Evolutionary conservation across 179 eudicot genomes (phyloP).

Genomic region (Patellifolia procumbens): DNA sequence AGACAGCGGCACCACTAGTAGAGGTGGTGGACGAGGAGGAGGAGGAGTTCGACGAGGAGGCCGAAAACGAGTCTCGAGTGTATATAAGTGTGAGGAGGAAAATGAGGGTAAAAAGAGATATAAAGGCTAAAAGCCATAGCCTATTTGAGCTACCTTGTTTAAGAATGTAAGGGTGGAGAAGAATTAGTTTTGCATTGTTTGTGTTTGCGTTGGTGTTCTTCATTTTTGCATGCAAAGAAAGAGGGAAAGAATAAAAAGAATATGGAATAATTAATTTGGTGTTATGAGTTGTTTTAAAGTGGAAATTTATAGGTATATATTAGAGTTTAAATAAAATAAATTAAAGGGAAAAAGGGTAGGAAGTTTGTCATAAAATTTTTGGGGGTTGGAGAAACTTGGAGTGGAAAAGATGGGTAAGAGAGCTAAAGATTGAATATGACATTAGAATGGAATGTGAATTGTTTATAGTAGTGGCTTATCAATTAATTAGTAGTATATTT

Average conservation of each 20-base stretch:
- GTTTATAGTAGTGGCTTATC: conserved; percentile 15
- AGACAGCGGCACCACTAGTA: not conserved
- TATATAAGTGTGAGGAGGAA: conserved; percentile 71
- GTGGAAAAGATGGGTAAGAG: conserved; percentile 34
- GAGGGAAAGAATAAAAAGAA: not conserved
- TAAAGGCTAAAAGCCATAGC: conserved; percentile 64
- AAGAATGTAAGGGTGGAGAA: conserved; percentile 80
- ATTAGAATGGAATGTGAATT: conserved; percentile 25
- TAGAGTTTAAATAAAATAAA: not conserved
- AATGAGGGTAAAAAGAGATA: conserved; percentile 70
- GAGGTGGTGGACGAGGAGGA: conserved; percentile 22
- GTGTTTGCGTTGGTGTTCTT: conserved; percentile 49
- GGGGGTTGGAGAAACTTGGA: conserved; percentile 37
- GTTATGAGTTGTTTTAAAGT: not conserved
- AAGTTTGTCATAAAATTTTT: conserved; percentile 19
- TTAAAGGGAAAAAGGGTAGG: conserved; percentile 22
- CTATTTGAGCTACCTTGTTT: conserved; percentile 83
- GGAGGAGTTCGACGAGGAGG: conserved; percentile 31
- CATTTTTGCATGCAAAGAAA: conserved; percentile 36
- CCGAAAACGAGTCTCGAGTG: conserved; percentile 54
- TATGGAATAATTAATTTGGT: not conserved
- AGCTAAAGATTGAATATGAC: conserved; percentile 31
- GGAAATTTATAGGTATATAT: not conserved
- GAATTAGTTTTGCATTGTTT: conserved; percentile 70
- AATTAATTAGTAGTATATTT: not conserved